Percentiles rank a stretch among this genome's conserved stretches.
Evolutionary conservation across 139 green algal species (phyloP).

Genomic region (Mychonastes homosphaera): DNA sequence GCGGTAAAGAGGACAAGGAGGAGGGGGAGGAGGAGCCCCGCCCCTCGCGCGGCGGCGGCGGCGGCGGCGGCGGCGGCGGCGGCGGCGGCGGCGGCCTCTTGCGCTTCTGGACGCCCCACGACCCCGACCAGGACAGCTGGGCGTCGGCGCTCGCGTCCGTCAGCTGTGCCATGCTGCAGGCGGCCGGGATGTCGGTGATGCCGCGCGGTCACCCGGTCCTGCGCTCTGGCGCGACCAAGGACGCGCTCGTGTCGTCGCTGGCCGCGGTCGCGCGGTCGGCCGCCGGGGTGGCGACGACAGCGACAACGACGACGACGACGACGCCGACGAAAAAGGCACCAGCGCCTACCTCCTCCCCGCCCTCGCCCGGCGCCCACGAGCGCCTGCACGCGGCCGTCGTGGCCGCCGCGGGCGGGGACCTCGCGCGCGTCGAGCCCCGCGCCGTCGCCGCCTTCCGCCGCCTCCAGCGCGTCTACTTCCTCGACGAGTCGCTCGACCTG

Average conservation of each 20-base stretch:
- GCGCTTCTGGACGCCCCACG: not conserved
- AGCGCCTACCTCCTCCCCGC: not conserved
- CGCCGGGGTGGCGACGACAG: not conserved
- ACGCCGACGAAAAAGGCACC: too few relatives aligned
- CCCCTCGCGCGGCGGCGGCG: too few relatives aligned
- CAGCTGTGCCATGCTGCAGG: too few relatives aligned
- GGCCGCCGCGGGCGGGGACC: not conserved
- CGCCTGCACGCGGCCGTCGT: slow-evolving; percentile 1
- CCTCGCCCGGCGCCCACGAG: not conserved
- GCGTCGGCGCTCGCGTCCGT: too few relatives aligned
- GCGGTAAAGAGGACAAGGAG: not conserved
- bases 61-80: not conserved
- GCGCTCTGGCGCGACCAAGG: not conserved
- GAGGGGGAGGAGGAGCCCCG: not conserved
- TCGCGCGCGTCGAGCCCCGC: slow-evolving; percentile 1
- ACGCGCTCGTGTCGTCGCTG: not conserved
- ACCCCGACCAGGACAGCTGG: not conserved
- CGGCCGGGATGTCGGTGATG: not conserved
- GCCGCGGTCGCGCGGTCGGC: not conserved
- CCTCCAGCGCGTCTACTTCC: slow-evolving; percentile 69
- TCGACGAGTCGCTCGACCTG: slow-evolving; percentile 16
- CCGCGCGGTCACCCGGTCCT: not conserved
- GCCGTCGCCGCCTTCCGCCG: slow-evolving; percentile 18
- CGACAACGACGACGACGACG: too few relatives aligned
- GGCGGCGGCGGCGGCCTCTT: not conserved